phyloP scores from a whole-genome alignment of 1,139 yeast species.

The Hansenula sp. region DNA sequence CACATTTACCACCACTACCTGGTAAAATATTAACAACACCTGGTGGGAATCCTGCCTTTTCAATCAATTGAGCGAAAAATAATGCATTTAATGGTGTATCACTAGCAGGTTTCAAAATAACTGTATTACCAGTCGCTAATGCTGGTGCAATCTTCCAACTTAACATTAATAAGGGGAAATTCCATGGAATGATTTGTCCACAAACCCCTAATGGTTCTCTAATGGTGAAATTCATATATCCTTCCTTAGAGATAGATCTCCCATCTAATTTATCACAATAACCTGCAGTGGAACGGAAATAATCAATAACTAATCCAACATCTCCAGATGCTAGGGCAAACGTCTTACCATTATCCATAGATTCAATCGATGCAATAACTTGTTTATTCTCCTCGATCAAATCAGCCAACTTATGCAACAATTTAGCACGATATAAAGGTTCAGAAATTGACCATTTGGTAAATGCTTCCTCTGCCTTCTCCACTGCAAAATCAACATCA shows the following conservation, averaged over 20 bases:
- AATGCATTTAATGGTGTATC: conserved; percentile 77
- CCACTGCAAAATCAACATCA: conserved; percentile 66
- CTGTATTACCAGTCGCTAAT: conserved; percentile 73
- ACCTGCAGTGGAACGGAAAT: conserved; percentile 71
- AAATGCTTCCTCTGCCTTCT: conserved; percentile 57
- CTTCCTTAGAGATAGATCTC: conserved; percentile 48
- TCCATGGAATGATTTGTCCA: conserved; percentile 91
- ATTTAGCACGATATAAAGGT: conserved; percentile 40
- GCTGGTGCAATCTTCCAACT: conserved; percentile 84
- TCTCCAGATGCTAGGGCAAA: conserved; percentile 45
- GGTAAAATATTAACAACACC: conserved; percentile 77
- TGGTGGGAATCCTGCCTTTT: conserved; percentile 73
- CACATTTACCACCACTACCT: conserved; percentile 73
- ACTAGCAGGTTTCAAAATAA: conserved; percentile 73
- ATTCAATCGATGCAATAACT: conserved; percentile 50
- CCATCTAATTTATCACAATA: conserved; percentile 83
- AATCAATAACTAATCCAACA: conserved; percentile 51
- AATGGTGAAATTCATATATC: conserved; percentile 59
- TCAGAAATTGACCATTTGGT: conserved; percentile 39
- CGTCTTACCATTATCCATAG: conserved; percentile 62
- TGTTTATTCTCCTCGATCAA: conserved; percentile 46
- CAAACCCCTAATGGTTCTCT: conserved; percentile 84
- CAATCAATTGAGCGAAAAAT: conserved; percentile 55
- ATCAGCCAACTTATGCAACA: conserved; percentile 48
- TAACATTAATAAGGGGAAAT: conserved; percentile 79